These are phyloP conservation scores for Thraustotheca clavata DNA, from an alignment of 352 stramenopile species.

Conservation along the genomic window DNA sequence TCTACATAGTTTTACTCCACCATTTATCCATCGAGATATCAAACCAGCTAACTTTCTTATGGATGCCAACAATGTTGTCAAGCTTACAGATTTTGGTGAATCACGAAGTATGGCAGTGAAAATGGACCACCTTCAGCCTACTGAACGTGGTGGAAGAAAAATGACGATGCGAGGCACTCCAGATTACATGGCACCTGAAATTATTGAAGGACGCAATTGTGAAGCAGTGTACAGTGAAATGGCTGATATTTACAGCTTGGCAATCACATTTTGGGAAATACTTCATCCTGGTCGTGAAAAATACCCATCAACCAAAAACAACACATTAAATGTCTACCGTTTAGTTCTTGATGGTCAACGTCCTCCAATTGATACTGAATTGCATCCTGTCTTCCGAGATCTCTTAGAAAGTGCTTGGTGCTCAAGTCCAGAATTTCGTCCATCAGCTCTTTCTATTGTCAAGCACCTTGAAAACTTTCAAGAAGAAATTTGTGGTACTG, in stretches of 20 bases:
- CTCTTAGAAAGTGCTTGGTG: conserved; percentile 36
- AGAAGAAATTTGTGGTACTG: conserved; percentile 28
- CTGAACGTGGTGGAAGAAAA: neutral
- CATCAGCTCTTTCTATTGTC: conserved; percentile 32
- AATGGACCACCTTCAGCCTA: neutral
- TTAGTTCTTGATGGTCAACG: conserved; percentile 32
- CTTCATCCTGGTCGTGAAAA: conserved; percentile 36
- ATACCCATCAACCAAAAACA: conserved; percentile 28
- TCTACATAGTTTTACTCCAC: conserved; percentile 61
- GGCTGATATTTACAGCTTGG: conserved; percentile 53
- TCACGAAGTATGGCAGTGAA: conserved; percentile 15
- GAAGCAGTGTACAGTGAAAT: conserved; percentile 34
- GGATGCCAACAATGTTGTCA: conserved; percentile 41
- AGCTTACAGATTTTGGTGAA: conserved; percentile 76
- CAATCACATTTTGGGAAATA: conserved; percentile 65
- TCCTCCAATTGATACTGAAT: conserved; percentile 27
- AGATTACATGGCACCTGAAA: conserved; percentile 54
- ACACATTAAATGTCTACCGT: conserved; percentile 35
- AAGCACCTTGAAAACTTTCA: conserved; percentile 29
- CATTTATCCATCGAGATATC: conserved; percentile 66
- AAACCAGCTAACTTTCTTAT: conserved; percentile 79
- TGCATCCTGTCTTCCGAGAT: conserved; percentile 21
- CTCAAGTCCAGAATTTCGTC: conserved; percentile 27
- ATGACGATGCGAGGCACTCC: conserved; percentile 36
- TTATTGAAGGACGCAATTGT: conserved; percentile 33